Evolutionary conservation across 1,284 basidiomycete species (phyloP), one percentile per base, ranked within the genome.

Genomic region (Rhodotorula sp.): DNA sequence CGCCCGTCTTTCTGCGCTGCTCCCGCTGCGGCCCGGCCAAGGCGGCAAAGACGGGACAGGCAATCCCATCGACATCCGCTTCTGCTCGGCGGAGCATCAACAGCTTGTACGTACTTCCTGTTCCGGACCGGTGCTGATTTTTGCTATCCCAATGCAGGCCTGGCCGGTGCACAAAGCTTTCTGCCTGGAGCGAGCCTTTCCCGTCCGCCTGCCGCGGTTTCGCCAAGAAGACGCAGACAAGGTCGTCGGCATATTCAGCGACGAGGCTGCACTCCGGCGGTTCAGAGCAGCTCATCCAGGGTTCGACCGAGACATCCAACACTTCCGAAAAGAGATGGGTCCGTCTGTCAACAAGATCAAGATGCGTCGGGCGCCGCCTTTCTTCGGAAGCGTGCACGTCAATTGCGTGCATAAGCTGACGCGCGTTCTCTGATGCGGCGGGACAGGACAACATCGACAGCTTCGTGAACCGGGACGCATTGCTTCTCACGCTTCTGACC

Each of bases 41-140:
- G 37, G 37, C 3, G 37, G 37, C 37, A 37, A 37, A 10, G 37
- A 42, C 30, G 15, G 3, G 6, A 22, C 29, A 24, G 24, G 14
- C 3, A 30, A 44, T 0, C n/a, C 49, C 22, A 48, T 30, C 15
- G 6, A 33, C 30, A 24, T 56, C n/a, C 5, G 44, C 6, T 64
- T 64, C 45, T 64, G 62, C 30, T 57, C 62, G 3, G 7, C 33
- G 14, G 54, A 30, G 8, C 54, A 57, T 45, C 62, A 57, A 30
- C 48, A 48, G 22, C 45, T 56, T 2, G 62, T 64, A 6, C 29
- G 44, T 48, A 14, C 49, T 18, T 49, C 10, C 17, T 55, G 5
- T 30, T 7, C 18, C 6, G 22, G 14, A 8, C 30, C 4, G 10
- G 15, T 33, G 8, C 18, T 10, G 42, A 22, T 20, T n/a, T 37